Evolutionary conservation across 169 alveolate species (phyloP), one percentile per base, ranked within the genome.

Genomic region (Eimeria falciformis): DNA sequence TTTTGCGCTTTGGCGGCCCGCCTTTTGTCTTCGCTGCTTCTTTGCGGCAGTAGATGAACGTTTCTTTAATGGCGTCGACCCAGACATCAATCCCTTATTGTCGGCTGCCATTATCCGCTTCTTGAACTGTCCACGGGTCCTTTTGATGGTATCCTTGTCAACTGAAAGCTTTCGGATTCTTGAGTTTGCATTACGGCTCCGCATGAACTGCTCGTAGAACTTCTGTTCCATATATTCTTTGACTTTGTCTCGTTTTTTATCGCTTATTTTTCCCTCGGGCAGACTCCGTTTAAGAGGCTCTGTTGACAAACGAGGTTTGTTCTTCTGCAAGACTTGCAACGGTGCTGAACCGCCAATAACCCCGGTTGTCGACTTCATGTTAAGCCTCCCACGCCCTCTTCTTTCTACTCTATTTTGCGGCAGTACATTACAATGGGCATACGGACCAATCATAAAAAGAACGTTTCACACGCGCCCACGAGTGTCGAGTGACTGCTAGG

Each of bases 221-320:
- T 75, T 45, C 55, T 88, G 33, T 50, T 88, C 88, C 93, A 88
- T 88, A 27, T 88, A 88, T 21, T 50, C 79, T 27, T 88, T 71
- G 5, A 88, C 69, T 25, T 27, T 17, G 45, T 81, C 77, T 9
- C 78, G 53, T 45, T 81, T 33, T 17, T n/a, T 11, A 5, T 56
- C 58, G 23, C 75, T 47, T 46, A 1, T 17, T 53, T 21, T 21
- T 37, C 23, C 11, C 17, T n/a, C 40, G 40, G 40, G 40, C 40
- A 33, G 40, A 33, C 40, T 33, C 40, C 65, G 25, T 53, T 12
- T 17, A 53, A 17, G 65, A 1, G 65, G 25, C n/a, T 18, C 25
- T 23, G 40, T 29, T 50, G 62, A 7, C 7, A 11, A 7, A 7
- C 14, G 7, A 11, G 62, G 62, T 14, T 14, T 73, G 25, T 46